A percentile compares a stretch with the other conserved stretches of the same genome.
phyloP scores from a whole-genome alignment of 768 basidiomycete genomes.

The Rubroboletus satanas region DNA sequence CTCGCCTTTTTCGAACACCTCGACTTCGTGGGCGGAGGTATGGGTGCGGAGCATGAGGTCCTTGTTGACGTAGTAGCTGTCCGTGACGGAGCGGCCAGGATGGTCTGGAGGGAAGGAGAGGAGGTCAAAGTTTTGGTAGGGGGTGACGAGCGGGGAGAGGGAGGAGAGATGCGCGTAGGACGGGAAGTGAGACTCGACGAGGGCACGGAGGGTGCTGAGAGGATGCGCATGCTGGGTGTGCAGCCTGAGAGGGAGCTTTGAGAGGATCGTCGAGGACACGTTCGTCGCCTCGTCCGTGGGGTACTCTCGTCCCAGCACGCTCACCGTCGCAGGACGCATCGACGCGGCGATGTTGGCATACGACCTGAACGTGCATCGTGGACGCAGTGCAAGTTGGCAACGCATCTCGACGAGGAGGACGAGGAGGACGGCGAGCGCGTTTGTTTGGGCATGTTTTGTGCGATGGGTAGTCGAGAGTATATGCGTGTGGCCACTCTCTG shows the following conservation, averaged over 20 bases:
- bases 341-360: constrained; percentile 10
- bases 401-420: constrained; percentile 16
- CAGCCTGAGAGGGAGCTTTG: constrained; percentile 72
- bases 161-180: constrained; percentile 70
- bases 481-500: neutral
- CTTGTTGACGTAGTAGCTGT: constrained; percentile 94
- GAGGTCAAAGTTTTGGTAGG: constrained; percentile 92
- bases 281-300: constrained; percentile 80
- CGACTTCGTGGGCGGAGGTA: constrained; percentile 97
- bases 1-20: constrained; percentile 73
- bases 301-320: constrained; percentile 65
- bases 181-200: constrained; percentile 83
- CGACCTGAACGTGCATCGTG: constrained; percentile 4
- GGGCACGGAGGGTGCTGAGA: constrained; percentile 73
- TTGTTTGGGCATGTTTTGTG: constrained; percentile 19
- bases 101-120: constrained; percentile 92
- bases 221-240: constrained; percentile 81
- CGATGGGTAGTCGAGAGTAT: neutral
- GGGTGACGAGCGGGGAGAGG: constrained; percentile 85
- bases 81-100: constrained; percentile 84
- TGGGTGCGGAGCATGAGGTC: constrained; percentile 93
- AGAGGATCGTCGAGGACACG: constrained; percentile 77
- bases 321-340: constrained; percentile 28
- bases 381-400: constrained; percentile 5
- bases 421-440: constrained; percentile 9